Evolutionary conservation across 352 stramenopile species (phyloP).

Genomic region (Phytophthora fragariaefolia): DNA sequence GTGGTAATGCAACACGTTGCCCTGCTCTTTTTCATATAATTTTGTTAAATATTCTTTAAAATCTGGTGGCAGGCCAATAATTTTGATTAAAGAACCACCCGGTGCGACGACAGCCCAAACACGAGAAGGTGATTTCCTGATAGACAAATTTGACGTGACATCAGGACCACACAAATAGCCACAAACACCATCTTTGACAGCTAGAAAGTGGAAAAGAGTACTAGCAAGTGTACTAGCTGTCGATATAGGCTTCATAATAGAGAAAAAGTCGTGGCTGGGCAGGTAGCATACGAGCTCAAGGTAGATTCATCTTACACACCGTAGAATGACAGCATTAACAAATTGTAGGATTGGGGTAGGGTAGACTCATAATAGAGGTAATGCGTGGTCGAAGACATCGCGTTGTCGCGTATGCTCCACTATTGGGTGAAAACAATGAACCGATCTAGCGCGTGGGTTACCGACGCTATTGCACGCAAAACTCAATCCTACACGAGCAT

Average conservation of each 20-base stretch:
- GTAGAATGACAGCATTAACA: conserved; percentile 30
- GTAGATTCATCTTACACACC: conserved; percentile 9
- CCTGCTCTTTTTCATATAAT: no score
- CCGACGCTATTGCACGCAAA: conserved; percentile 21
- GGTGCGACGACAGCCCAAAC: conserved; percentile 38
- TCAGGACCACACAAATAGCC: conserved; percentile 20
- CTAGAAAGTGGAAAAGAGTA: conserved; percentile 17
- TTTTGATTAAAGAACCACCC: conserved; percentile 31
- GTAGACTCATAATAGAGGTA: conserved; percentile 33
- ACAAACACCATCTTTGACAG: conserved; percentile 26
- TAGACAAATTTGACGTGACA: conserved; percentile 6
- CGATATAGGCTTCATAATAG: conserved; percentile 27
- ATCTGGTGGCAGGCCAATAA: conserved; percentile 14
- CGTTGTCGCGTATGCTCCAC: neutral
- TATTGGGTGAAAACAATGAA: neutral
- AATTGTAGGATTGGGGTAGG: conserved; percentile 33
- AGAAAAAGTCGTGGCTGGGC: conserved; percentile 31
- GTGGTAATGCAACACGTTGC: no score
- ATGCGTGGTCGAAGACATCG: conserved; percentile 25
- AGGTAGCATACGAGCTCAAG: conserved; percentile 28
- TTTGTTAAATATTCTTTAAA: no score
- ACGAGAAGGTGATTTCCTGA: conserved; percentile 25
- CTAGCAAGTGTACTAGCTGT: conserved; percentile 10
- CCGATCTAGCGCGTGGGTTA: neutral
- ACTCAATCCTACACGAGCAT: conserved; percentile 27